Conservation (phyloP, 2,329 filamentous ascomycete species). For the Cladophialophora psammophila region DNA sequence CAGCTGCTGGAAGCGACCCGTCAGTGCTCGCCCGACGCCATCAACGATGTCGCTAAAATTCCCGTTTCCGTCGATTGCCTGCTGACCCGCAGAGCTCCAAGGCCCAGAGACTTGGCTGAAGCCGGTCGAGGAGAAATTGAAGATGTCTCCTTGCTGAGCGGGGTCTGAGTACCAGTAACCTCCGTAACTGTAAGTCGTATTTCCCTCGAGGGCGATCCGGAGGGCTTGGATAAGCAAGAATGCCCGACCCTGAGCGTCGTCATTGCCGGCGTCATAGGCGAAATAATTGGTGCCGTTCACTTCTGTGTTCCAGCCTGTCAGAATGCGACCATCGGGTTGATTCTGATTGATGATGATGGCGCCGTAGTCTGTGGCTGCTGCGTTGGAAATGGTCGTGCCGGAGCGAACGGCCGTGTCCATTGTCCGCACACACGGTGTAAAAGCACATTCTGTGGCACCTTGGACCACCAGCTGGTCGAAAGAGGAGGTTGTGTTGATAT, state of each 20-base stretch:
- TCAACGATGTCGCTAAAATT: slow-evolving; percentile 26
- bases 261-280: slow-evolving; percentile 35
- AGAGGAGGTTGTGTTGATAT: slow-evolving; percentile 15
- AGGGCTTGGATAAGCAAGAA: slow-evolving; percentile 27
- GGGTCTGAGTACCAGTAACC: slow-evolving; percentile 29
- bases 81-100: slow-evolving; percentile 28
- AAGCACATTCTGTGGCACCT: slow-evolving; percentile 23
- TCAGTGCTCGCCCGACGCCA: slow-evolving; percentile 23
- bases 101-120: slow-evolving; percentile 20
- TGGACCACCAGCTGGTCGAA: slow-evolving; percentile 14
- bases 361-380: slow-evolving; percentile 20
- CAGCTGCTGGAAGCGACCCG: slow-evolving; percentile 28
- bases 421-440: slow-evolving; percentile 29
- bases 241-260: slow-evolving; percentile 21
- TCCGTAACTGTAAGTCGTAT: slow-evolving; percentile 26
- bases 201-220: slow-evolving; percentile 28
- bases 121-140: slow-evolving; percentile 19
- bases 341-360: slow-evolving; percentile 10
- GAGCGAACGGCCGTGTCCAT: slow-evolving; percentile 18
- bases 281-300: slow-evolving; percentile 48
- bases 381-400: slow-evolving; percentile 9
- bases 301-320: slow-evolving; percentile 22
- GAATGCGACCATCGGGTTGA: slow-evolving; percentile 17
- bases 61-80: slow-evolving; percentile 27
- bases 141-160: slow-evolving; percentile 4